Evolutionary conservation across 768 basidiomycete species (phyloP), one percentile per base, ranked within the genome.

Genomic region (Lactarius trivialis): DNA sequence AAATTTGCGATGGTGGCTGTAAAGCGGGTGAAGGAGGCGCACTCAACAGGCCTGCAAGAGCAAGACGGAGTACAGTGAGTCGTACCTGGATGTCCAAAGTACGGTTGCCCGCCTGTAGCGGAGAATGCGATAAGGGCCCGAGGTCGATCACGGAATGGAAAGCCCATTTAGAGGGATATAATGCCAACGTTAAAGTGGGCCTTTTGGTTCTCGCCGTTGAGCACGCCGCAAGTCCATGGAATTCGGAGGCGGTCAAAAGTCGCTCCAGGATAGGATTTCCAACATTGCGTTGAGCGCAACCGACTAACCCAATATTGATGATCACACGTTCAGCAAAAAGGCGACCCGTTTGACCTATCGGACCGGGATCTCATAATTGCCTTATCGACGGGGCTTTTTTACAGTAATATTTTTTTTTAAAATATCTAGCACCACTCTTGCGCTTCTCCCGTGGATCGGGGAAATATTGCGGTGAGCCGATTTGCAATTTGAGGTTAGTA

Each of bases 381-480:
- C 39, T 24, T 60, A 41, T 60, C 51, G 30, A 39, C 58, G 15
- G 30, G 26, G 28, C 37, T 17, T 19, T 36, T 26, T n/a, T 26
- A n/a, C n/a, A n/a, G n/a, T n/a, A 26, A 9, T 56, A 41, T 32
- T 33, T 4, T 1, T 39, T 19, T 39, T n/a, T 9, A 50, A n/a
- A n/a, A n/a, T n/a, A n/a, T n/a, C n/a, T n/a, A n/a, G n/a, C n/a
- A n/a, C n/a, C 43, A 26, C 56, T 48, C 56, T 45, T 24, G n/a
- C 4, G 34, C 59, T 53, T 60, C 59, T 45, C 45, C 52, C 24
- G 52, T 53, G 51, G 58, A 60, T 60, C 51, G 51, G 39, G 24
- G 49, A n/a, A 26, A 21, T n/a, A n/a, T 48, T 12, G 4, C 11
- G n/a, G n/a, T 15, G 39, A 32, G 21, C 51, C 58, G 37, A 52